phyloP scores from a whole-genome alignment of 768 basidiomycete species.

The Holtermanniella nyarrowii region DNA sequence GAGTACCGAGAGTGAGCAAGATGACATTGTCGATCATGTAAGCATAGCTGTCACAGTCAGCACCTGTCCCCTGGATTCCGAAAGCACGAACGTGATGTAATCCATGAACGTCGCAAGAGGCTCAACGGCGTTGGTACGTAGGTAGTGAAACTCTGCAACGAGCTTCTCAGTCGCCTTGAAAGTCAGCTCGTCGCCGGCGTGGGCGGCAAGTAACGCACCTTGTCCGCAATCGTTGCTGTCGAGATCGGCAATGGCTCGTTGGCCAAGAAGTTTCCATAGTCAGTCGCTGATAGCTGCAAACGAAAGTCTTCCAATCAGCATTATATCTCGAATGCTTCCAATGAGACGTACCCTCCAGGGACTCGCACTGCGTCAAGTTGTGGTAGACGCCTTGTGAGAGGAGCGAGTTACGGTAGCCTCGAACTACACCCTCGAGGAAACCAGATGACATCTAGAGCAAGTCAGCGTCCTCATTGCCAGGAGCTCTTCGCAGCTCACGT shows the following conservation, averaged over 20 bases:
- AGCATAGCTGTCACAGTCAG: constrained; percentile 56
- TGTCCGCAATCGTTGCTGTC: constrained; percentile 91
- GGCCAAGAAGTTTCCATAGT: constrained; percentile 96
- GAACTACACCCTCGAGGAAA: constrained; percentile 45
- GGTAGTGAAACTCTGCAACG: constrained; percentile 93
- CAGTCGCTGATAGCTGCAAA: constrained; percentile 88
- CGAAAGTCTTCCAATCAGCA: constrained; percentile 61
- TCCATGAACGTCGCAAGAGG: constrained; percentile 88
- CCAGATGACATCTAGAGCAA: constrained; percentile 36
- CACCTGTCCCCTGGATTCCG: not conserved
- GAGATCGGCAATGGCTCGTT: constrained; percentile 90
- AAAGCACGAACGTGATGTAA: constrained; percentile 76
- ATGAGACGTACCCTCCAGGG: constrained; percentile 66
- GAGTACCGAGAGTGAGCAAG: constrained; percentile 88
- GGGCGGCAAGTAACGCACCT: constrained; percentile 32
- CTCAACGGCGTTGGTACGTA: constrained; percentile 80
- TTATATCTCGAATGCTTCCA: not conserved
- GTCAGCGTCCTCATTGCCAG: not conserved
- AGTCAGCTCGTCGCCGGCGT: not conserved
- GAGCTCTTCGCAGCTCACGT: constrained; percentile 18
- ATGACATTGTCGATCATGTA: constrained; percentile 99
- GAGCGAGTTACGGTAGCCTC: constrained; percentile 90
- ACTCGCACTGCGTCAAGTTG: constrained; percentile 94
- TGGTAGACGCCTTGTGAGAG: constrained; percentile 80
- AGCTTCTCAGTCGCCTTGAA: constrained; percentile 70